These are phyloP conservation scores for Cornus controversa DNA, from an alignment of 148 eudicot species.

Conservation along the genomic window DNA sequence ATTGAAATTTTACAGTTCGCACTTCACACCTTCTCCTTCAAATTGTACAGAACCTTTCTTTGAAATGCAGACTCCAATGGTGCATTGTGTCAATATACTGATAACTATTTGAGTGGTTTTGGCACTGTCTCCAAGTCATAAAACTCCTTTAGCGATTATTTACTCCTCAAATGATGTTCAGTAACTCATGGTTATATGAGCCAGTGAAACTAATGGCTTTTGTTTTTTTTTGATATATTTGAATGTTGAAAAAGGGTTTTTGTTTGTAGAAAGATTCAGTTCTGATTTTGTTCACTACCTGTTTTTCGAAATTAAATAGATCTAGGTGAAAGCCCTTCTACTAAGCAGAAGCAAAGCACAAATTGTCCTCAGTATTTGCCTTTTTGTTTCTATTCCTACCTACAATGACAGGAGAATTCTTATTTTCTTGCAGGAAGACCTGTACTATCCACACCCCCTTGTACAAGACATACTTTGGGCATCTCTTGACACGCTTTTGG, in stretches of 20 bases:
- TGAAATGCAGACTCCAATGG: not conserved
- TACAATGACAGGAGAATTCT: not conserved
- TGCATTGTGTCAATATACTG: not conserved
- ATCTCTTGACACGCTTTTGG: slow-evolving; percentile 70
- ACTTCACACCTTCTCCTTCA: not conserved
- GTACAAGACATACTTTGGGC: slow-evolving; percentile 90
- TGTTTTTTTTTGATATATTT: not conserved
- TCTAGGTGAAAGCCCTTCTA: not conserved
- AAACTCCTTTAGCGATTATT: not conserved
- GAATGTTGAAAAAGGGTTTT: not conserved
- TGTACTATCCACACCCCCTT: slow-evolving; percentile 91
- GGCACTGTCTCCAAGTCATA: not conserved
- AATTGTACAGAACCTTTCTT: not conserved
- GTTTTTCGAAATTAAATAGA: not conserved
- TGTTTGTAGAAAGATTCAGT: not conserved
- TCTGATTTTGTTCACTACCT: not conserved
- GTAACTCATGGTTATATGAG: not conserved
- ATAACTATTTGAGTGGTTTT: not conserved
- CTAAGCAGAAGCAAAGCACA: not conserved
- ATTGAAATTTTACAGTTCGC: not conserved
- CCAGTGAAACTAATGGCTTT: not conserved
- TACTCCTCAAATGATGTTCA: not conserved
- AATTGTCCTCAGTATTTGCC: not conserved
- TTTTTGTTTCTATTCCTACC: not conserved
- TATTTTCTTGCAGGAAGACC: slow-evolving; percentile 75